phyloP scores from a whole-genome alignment of 2,329 filamentous ascomycete genomes.

The Ophiosphaerella herpotricha region DNA sequence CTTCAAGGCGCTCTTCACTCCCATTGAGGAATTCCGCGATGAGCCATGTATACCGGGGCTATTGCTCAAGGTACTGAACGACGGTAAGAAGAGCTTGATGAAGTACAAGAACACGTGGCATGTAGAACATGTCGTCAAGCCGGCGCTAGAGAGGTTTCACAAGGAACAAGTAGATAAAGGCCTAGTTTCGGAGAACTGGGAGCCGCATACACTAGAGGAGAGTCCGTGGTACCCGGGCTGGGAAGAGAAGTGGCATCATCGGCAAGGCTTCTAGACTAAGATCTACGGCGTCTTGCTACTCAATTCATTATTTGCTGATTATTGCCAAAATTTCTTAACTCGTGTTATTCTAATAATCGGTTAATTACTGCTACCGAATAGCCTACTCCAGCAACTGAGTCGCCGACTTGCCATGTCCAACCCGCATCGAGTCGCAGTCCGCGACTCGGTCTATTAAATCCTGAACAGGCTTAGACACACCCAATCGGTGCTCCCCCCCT shows the following conservation, averaged over 20 bases:
- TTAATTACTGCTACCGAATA: no score
- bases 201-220: constrained; percentile 71
- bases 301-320: no score
- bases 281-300: no score
- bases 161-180: constrained; percentile 69
- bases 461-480: no score
- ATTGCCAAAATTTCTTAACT: no score
- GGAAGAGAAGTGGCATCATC: constrained; percentile 72
- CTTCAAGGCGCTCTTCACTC: constrained; percentile 85
- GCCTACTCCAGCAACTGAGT: no score
- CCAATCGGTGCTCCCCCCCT: no score
- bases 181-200: constrained; percentile 65
- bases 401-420: no score
- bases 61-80: constrained; percentile 68
- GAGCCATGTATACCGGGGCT: constrained; percentile 76
- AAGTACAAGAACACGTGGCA: constrained; percentile 84
- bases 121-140: constrained; percentile 72
- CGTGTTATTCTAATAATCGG: no score
- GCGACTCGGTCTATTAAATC: no score
- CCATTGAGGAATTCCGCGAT: constrained; percentile 68
- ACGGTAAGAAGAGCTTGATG: constrained; percentile 73
- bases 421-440: not conserved
- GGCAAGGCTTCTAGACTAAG: constrained; percentile 61
- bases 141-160: constrained; percentile 66
- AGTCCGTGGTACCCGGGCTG: constrained; percentile 77